Evolutionary conservation across 176 grass and related monocot species (phyloP), one percentile per base, ranked within the genome.

Genomic region (Rhynchospora tenuis): DNA sequence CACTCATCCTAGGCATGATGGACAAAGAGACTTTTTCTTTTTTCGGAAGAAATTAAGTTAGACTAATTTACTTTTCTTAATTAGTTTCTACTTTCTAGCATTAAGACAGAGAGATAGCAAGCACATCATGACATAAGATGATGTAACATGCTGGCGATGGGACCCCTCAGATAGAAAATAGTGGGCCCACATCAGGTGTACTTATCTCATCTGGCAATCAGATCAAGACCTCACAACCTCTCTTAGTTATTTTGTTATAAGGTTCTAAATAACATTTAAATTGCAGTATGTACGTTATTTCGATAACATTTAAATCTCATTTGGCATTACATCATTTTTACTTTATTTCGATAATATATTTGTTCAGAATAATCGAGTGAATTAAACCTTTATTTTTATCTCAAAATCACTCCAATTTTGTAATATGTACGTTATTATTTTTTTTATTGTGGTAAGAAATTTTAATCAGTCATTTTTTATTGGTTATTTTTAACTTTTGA

Each of bases 221-320:
- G 83, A 85, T 64, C 67, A 72, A 73, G 89, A 88, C 85, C 67
- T 81, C 23, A 48, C 82, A 88, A 85, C 76, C 31, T 31, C 80
- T 44, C 61, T 76, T 27, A 29, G 0, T 74, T 26, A 3, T n/a
- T n/a, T n/a, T 26, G 10, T 51, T 27, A 19, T 48, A 73, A 27
- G 45, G 4, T 74, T 27, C 46, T 14, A 10, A 29, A 60, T 31
- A 33, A 29, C 24, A 11, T 7, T 79, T 20, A 60, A 43, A 44
- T 59, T 59, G 45, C 14, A 56, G n/a, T 79, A 19, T 57, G 14
- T 33, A 38, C 16, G 3, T 46, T 74, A 48, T 62, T 26, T 11
- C 20, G 33, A 38, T 38, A 24, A 3, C 24, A 23, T 61, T n/a
- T n/a, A n/a, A n/a, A n/a, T n/a, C n/a, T n/a, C 14, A 56, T 79